A percentile compares a stretch with the other conserved stretches of the same genome.
phyloP scores from a whole-genome alignment of 2,329 filamentous ascomycete species.

The Fusarium lateritium region DNA sequence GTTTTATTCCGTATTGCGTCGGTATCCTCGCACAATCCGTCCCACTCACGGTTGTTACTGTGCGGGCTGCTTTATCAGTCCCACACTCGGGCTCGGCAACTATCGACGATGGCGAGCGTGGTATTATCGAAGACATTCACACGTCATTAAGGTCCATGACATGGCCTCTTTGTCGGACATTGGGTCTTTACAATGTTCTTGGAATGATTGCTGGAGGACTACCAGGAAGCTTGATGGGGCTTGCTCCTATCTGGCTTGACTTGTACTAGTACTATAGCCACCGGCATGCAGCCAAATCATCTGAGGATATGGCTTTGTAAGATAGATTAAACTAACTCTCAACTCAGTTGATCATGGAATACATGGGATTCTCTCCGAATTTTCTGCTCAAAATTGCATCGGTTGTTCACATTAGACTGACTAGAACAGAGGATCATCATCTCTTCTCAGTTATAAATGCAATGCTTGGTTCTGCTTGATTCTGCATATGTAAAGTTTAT shows the following conservation, averaged over 20 bases:
- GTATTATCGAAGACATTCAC: background rate
- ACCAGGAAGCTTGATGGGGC: background rate
- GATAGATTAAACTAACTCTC: background rate
- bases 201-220: background rate
- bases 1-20: background rate
- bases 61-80: background rate
- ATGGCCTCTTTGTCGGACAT: background rate
- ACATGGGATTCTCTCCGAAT: too few species aligned
- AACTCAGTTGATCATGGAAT: background rate
- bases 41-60: background rate
- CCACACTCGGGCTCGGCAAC: background rate
- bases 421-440: too few species aligned
- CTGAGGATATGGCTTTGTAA: background rate
- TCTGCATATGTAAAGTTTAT: too few species aligned
- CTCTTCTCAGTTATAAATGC: too few species aligned
- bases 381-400: too few species aligned
- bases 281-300: background rate
- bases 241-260: background rate
- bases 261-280: background rate
- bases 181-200: background rate
- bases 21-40: background rate
- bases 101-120: background rate
- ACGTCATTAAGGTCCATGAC: background rate
- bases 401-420: too few species aligned
- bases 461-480: too few species aligned